Evolutionary conservation across 305 asterid species (phyloP).

Genomic region (Withania somnifera): DNA sequence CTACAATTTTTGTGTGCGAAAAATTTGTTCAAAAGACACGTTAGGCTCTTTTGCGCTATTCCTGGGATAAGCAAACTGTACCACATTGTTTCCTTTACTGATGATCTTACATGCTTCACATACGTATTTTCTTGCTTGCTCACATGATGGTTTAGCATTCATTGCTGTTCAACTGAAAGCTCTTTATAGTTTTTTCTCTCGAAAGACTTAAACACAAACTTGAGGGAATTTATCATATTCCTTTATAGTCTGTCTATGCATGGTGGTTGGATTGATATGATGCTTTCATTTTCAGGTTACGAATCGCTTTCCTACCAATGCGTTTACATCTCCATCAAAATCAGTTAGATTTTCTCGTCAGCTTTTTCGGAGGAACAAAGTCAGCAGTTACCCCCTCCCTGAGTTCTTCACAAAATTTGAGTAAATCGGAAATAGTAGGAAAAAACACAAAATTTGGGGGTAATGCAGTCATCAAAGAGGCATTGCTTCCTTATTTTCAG

Average conservation of each 20-base stretch:
- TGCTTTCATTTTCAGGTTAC: constrained; percentile 44
- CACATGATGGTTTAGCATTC: background rate
- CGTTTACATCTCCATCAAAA: constrained; percentile 92
- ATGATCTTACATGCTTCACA: background rate
- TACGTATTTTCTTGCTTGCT: background rate
- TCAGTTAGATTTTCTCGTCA: constrained; percentile 90
- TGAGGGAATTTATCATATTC: background rate
- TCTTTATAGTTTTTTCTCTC: background rate
- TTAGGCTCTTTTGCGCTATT: background rate
- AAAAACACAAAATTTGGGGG: constrained; percentile 33
- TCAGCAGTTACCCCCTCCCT: constrained; percentile 38
- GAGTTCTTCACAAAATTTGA: constrained; percentile 24
- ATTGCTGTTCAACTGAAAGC: background rate
- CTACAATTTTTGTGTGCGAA: background rate
- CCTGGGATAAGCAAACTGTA: background rate
- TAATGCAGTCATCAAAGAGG: constrained; percentile 52
- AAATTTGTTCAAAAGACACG: background rate
- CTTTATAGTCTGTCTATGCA: background rate
- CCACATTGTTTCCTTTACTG: background rate
- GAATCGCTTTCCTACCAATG: constrained; percentile 73
- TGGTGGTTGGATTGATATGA: background rate
- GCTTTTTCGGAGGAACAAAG: constrained; percentile 73
- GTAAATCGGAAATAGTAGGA: constrained; percentile 33
- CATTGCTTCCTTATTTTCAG: constrained; percentile 94
- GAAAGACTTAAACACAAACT: background rate